These are phyloP conservation scores for Fusarium tricinctum DNA, from an alignment of 2,329 filamentous ascomycete genomes.

Conservation along the genomic window DNA sequence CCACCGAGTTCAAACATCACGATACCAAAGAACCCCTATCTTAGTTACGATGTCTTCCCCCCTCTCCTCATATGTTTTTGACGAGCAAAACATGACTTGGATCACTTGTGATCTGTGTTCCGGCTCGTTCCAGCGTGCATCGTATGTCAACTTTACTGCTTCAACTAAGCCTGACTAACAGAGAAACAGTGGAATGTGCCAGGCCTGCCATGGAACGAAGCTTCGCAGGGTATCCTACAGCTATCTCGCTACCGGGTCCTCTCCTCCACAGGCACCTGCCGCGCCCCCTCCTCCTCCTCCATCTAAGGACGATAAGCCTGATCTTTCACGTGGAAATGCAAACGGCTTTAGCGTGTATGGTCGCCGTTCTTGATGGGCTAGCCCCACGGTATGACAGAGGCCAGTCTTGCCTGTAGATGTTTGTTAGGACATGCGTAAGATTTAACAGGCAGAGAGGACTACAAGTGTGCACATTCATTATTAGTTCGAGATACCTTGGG, in stretches of 20 bases:
- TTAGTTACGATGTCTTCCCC: conserved; percentile 28
- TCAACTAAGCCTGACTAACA: not conserved
- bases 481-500: conserved; percentile 37
- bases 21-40: conserved; percentile 5
- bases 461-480: conserved; percentile 35
- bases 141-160: conserved; percentile 21
- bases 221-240: conserved; percentile 42
- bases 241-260: conserved; percentile 34
- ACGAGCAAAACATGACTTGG: conserved; percentile 46
- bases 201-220: conserved; percentile 46
- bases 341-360: conserved; percentile 34
- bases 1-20: not conserved
- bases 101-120: conserved; percentile 47
- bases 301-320: conserved; percentile 29
- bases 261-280: conserved; percentile 16
- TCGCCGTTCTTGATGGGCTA: conserved; percentile 16
- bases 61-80: conserved; percentile 39
- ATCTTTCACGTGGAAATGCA: conserved; percentile 28
- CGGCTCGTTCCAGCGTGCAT: conserved; percentile 43
- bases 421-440: conserved; percentile 42
- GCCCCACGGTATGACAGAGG: not conserved
- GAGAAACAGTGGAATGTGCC: conserved; percentile 26
- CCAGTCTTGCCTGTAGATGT: conserved; percentile 35
- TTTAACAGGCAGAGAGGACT: conserved; percentile 23
- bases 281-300: conserved; percentile 35